phyloP scores from a whole-genome alignment of 495 filamentous ascomycete genomes.

The Hypoxylon intermedium region DNA sequence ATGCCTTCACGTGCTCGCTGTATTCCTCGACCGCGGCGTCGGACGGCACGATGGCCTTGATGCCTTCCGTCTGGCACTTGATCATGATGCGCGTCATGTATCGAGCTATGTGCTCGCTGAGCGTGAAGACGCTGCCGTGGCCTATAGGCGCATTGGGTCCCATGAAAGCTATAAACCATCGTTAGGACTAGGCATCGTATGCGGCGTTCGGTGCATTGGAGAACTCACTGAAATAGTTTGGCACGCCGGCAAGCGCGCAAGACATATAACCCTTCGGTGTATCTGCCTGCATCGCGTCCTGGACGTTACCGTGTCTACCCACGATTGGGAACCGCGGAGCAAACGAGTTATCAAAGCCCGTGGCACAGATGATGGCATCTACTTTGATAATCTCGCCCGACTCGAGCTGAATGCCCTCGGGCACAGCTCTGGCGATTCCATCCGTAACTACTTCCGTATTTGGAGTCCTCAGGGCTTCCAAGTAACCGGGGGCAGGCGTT shows the following conservation, averaged over 20 bases:
- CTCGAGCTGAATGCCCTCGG: slow-evolving; percentile 64
- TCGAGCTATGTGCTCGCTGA: slow-evolving; percentile 54
- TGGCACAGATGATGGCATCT: slow-evolving; percentile 74
- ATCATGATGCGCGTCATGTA: slow-evolving; percentile 53
- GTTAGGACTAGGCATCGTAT: too few relatives aligned
- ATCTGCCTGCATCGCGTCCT: slow-evolving; percentile 48
- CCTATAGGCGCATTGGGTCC: slow-evolving; percentile 59
- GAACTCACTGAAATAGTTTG: slow-evolving; percentile 58
- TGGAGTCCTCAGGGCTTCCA: slow-evolving; percentile 65
- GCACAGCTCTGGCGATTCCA: slow-evolving; percentile 62
- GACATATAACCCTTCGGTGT: slow-evolving; percentile 55
- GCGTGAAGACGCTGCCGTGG: slow-evolving; percentile 57
- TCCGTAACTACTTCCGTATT: slow-evolving; percentile 68
- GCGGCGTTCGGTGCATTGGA: too few relatives aligned
- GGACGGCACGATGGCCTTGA: slow-evolving; percentile 50
- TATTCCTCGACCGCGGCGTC: slow-evolving; percentile 55
- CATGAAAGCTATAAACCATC: slow-evolving; percentile 52
- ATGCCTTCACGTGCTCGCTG: slow-evolving; percentile 50
- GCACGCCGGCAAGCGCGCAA: slow-evolving; percentile 52
- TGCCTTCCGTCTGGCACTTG: slow-evolving; percentile 55
- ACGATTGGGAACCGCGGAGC: slow-evolving; percentile 67
- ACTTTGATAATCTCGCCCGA: slow-evolving; percentile 63
- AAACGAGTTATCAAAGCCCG: slow-evolving; percentile 70
- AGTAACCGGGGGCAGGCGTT: slow-evolving; percentile 72
- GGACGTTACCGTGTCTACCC: slow-evolving; percentile 58